Base-by-base conservation (phyloP, 345 rosid genomes). In the Brassica nigra region DNA sequence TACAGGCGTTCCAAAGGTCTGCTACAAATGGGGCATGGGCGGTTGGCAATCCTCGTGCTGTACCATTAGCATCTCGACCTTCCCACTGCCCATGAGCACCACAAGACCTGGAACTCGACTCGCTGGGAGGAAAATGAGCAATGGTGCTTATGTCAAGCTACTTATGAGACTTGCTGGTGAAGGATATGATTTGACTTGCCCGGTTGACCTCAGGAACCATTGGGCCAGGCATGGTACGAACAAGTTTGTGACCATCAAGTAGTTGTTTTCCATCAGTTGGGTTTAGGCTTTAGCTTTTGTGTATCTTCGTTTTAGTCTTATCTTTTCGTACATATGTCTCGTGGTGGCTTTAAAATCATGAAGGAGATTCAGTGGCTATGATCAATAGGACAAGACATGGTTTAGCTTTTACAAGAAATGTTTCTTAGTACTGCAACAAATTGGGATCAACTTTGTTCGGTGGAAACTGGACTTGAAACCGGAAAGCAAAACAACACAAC, bases 21-120 rank as follows among this genome's bases (percentile, higher is more conserved):
- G 93, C 84, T 86, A 87, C 86, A 86, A 84, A 76, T 89, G 92
- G 91, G 96, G 91, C 30, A 82, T 86, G 66, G 86, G 91, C 18
- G 88, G 93, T 28, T 88, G 97, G 92, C 93, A 91, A 79, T 89
- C 93, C 63, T 87, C 91, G 0, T 91, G 93, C 44, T 91, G 93
- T 84, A 89, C 88, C 28, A 82, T 73, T 4, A 84, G 71, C 30
- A 78, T 89, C 75, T 89, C 90, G 11, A 82, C 85, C 34, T 85
- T 83, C 74, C 91, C 92, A 42, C 91, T 88, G 4, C 97, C 96
- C 18, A 79, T 86, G 87, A 89, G 85, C 64, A 18, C 88, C 59
- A 86, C 86, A 12, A 87, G 86, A 76, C 93, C 86, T 0, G 83
- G 88, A 70, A 62, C 77, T 80, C 89, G 93, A 42, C n/a, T 88